These are phyloP conservation scores for Wallacemonas sp. DNA, from an alignment of 208 protist species.

Conservation along the genomic window DNA sequence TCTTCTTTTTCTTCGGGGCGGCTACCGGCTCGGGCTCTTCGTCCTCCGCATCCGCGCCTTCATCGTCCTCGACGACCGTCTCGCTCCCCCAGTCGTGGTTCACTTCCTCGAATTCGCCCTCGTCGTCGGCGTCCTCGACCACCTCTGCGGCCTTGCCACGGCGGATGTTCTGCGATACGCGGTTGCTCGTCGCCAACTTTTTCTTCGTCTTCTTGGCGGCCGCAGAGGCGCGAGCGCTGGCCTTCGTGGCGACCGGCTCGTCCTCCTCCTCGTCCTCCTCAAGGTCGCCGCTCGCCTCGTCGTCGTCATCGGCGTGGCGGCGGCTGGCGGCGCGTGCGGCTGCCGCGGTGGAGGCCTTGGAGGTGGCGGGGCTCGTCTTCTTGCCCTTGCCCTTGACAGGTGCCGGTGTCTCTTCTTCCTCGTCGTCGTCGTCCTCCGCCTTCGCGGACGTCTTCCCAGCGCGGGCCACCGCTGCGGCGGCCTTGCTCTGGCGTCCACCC, in stretches of 20 bases:
- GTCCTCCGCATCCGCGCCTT: slow-evolving; percentile 11
- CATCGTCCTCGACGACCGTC: slow-evolving; percentile 18
- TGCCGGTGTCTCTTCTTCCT: slow-evolving; percentile 26
- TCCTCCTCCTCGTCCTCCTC: slow-evolving; percentile 20
- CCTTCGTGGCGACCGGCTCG: slow-evolving; percentile 6
- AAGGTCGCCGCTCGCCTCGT: slow-evolving; percentile 18
- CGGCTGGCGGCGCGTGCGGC: slow-evolving; percentile 7
- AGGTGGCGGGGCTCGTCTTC: too few relatives aligned
- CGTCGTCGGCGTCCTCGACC: not conserved
- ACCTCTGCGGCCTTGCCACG: slow-evolving; percentile 4
- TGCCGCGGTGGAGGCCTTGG: not conserved
- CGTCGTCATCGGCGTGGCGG: slow-evolving; percentile 22
- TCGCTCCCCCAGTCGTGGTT: slow-evolving; percentile 10
- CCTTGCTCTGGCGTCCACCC: not conserved
- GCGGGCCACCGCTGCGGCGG: not conserved
- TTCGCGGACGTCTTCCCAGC: not conserved
- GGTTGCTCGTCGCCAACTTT: not conserved
- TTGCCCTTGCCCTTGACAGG: not conserved
- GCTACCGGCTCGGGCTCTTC: slow-evolving; percentile 21
- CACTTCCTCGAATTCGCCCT: slow-evolving; percentile 10
- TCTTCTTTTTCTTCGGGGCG: slow-evolving; percentile 41
- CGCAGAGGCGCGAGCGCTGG: not conserved
- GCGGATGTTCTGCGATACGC: slow-evolving; percentile 5
- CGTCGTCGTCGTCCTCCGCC: slow-evolving; percentile 18
- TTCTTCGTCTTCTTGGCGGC: not conserved